Percentiles rank a stretch among this genome's conserved stretches.
Evolutionary conservation across 106 monocot genomes (phyloP).

Genomic region (Allium sativum): DNA sequence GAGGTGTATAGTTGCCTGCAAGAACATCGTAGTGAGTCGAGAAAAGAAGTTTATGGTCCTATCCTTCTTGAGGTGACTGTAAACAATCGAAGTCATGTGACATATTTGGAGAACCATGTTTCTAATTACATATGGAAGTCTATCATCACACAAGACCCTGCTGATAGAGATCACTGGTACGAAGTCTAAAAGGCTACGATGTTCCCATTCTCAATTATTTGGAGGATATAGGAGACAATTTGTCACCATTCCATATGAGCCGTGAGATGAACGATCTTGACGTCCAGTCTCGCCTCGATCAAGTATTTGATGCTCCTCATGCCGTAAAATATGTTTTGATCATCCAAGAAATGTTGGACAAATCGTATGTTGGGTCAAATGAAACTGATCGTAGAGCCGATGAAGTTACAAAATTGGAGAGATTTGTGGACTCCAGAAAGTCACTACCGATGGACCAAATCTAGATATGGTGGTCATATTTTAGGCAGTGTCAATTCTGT

Average conservation of each 20-base stretch:
- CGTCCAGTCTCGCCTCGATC: constrained; percentile 79
- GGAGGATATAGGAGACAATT: constrained; percentile 16
- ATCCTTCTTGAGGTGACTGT: constrained; percentile 85
- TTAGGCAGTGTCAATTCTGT: constrained; percentile 72
- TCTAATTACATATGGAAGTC: constrained; percentile 97
- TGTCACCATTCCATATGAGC: constrained; percentile 38
- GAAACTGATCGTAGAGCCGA: constrained; percentile 84
- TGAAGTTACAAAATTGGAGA: constrained; percentile 42
- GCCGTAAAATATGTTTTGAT: constrained; percentile 85
- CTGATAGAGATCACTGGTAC: constrained; percentile 75
- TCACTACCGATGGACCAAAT: constrained; percentile 78
- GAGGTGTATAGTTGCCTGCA: constrained; percentile 86
- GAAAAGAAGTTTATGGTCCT: constrained; percentile 84
- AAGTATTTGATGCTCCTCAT: constrained; percentile 79
- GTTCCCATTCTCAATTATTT: constrained; percentile 82
- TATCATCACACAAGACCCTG: constrained; percentile 78
- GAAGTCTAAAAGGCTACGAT: constrained; percentile 60
- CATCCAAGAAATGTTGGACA: constrained; percentile 55
- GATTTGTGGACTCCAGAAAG: constrained; percentile 98
- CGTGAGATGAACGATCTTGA: constrained; percentile 70
- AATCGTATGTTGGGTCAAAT: constrained; percentile 65
- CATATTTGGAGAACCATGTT: constrained; percentile 77
- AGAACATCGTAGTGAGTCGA: constrained; percentile 38
- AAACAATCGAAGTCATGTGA: constrained; percentile 48
- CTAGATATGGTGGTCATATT: constrained; percentile 86